phyloP scores from a whole-genome alignment of 208 protist genomes.

The Herpetomonas samuelpessoai region DNA sequence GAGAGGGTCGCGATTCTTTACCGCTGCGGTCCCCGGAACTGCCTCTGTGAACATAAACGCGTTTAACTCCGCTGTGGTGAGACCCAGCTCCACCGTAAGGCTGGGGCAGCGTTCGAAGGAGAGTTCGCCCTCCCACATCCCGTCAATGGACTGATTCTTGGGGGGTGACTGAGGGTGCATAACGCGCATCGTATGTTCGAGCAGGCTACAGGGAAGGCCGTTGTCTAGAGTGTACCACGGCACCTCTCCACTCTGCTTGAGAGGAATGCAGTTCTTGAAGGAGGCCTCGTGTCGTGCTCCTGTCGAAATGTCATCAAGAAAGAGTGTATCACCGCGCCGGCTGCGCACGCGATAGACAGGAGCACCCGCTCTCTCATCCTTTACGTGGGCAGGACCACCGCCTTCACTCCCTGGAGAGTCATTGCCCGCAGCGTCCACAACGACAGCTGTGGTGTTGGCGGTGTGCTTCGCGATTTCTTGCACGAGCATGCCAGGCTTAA shows the following conservation, averaged over 20 bases:
- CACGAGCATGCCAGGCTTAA: constrained; percentile 58
- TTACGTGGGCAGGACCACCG: constrained; percentile 11
- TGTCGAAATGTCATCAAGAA: constrained; percentile 15
- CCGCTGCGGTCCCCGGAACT: not conserved
- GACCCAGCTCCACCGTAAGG: constrained; percentile 10
- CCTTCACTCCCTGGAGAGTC: constrained; percentile 1
- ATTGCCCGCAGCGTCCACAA: not conserved
- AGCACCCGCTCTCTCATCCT: constrained; percentile 10
- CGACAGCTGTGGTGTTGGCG: not conserved
- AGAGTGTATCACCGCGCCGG: constrained; percentile 23
- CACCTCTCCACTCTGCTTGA: constrained; percentile 68
- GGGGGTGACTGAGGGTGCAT: constrained; percentile 17
- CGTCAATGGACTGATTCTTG: constrained; percentile 47
- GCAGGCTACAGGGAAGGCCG: constrained; percentile 75
- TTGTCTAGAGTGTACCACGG: constrained; percentile 65
- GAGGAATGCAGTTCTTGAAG: constrained; percentile 54
- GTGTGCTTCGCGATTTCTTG: constrained; percentile 16
- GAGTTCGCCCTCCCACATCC: constrained; percentile 63
- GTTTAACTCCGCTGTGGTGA: constrained; percentile 5
- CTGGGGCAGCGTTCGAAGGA: not conserved
- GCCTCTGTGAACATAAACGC: not conserved
- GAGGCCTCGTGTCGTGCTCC: constrained; percentile 22
- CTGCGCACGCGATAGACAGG: constrained; percentile 6
- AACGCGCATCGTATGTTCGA: constrained; percentile 78
- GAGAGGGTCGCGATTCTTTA: constrained; percentile 13